A percentile compares a stretch with the other conserved stretches of the same genome.
These are phyloP conservation scores for Geranomyces michiganensis DNA, from an alignment of 192 early-diverging fungal species.

Conservation along the genomic window DNA sequence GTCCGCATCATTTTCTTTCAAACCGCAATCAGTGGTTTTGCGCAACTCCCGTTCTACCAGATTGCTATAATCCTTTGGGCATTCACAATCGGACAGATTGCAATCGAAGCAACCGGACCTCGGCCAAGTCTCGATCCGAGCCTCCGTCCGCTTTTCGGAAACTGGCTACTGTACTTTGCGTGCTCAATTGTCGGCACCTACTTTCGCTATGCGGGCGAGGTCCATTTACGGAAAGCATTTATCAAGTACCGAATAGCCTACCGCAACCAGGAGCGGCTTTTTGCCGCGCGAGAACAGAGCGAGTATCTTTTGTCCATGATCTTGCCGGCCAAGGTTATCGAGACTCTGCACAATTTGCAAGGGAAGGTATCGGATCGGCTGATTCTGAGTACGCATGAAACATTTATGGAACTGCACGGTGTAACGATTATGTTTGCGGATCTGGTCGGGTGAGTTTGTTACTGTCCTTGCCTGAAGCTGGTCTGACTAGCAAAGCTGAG, in stretches of 20 bases:
- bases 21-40: conserved; percentile 14
- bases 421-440: conserved; percentile 47
- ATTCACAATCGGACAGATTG: conserved; percentile 24
- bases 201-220: conserved; percentile 25
- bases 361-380: conserved; percentile 24
- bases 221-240: conserved; percentile 33
- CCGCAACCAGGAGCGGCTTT: conserved; percentile 26
- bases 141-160: conserved; percentile 6
- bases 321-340: conserved; percentile 36
- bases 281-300: conserved; percentile 32
- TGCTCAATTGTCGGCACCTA: conserved; percentile 22
- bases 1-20: conserved; percentile 29
- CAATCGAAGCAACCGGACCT: conserved; percentile 15
- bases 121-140: not conserved
- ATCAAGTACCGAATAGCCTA: conserved; percentile 33
- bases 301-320: conserved; percentile 40
- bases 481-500: not conserved
- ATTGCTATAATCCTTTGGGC: not conserved
- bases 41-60: conserved; percentile 16
- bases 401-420: conserved; percentile 36
- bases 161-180: conserved; percentile 25
- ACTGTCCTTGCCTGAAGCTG: not conserved
- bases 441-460: conserved; percentile 36
- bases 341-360: conserved; percentile 27
- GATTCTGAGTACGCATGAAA: conserved; percentile 27